Conservation (phyloP, 1,284 basidiomycete genomes). For the Moesziomyces parantarcticus region DNA sequence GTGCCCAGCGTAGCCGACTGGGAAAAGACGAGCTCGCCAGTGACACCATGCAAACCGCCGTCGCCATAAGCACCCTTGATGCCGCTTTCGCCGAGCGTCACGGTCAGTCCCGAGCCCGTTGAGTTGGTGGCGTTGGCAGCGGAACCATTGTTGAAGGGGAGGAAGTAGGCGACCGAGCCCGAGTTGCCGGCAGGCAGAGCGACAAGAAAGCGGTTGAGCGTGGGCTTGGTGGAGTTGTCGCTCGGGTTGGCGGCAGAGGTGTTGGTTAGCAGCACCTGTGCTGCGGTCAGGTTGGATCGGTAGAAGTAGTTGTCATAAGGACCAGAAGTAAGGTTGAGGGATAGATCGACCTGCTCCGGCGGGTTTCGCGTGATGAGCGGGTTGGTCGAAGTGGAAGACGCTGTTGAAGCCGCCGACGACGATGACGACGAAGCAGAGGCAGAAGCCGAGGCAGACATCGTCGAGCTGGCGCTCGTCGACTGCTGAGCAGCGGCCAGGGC, state of each 20-base stretch:
- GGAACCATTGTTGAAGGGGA: conserved; percentile 18
- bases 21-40: conserved; percentile 67
- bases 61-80: conserved; percentile 56
- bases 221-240: conserved; percentile 20
- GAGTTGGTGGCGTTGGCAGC: conserved; percentile 1
- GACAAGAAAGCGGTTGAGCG: conserved; percentile 69
- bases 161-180: conserved; percentile 37
- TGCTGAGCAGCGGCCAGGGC: conserved; percentile 13
- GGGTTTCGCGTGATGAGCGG: conserved; percentile 32
- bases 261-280: conserved; percentile 69
- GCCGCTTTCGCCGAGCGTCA: conserved; percentile 63
- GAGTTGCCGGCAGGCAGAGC: conserved; percentile 70
- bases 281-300: conserved; percentile 69
- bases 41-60: conserved; percentile 69
- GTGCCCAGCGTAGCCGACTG: conserved; percentile 69
- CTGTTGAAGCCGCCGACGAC: neutral
- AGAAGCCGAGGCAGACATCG: neutral
- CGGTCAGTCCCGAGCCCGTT: conserved; percentile 38
- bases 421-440: neutral
- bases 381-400: neutral
- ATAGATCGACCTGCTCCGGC: conserved; percentile 23
- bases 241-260: conserved; percentile 49
- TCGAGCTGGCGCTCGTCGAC: conserved; percentile 5
- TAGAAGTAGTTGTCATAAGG: conserved; percentile 70
- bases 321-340: conserved; percentile 36